Conservation (phyloP, 257 asterid species). For the Jaltomata sinuosa region DNA sequence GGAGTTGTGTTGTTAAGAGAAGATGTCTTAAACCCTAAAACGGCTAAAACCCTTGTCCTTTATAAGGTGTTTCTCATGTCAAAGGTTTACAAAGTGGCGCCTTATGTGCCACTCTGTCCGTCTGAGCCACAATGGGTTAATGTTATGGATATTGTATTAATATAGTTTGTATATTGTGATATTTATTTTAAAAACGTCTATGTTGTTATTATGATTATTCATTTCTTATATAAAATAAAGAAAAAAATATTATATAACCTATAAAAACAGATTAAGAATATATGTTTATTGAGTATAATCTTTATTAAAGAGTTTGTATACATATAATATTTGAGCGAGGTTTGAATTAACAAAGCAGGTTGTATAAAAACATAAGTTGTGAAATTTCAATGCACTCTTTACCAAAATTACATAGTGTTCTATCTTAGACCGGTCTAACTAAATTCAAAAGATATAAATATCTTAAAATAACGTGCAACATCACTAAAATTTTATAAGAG, state of each 20-base stretch:
- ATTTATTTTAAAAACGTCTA: too few species aligned
- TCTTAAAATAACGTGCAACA: too few species aligned
- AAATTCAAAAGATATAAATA: background rate
- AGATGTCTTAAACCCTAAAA: background rate
- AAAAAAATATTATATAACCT: background rate
- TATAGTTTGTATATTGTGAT: too few species aligned
- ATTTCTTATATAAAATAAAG: background rate
- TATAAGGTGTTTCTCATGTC: background rate
- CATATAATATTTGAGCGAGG: background rate
- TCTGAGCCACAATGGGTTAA: background rate
- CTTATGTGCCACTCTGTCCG: too few species aligned
- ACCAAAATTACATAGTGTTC: background rate
- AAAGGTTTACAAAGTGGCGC: background rate
- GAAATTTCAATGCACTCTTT: background rate
- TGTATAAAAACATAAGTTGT: background rate
- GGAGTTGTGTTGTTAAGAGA: background rate
- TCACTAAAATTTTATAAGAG: too few species aligned
- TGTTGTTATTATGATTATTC: too few species aligned
- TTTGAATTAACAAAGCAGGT: background rate
- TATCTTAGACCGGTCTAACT: background rate
- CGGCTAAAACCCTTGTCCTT: background rate
- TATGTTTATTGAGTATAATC: background rate
- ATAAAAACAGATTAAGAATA: background rate
- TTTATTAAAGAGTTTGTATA: background rate
- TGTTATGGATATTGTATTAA: background rate